Base-by-base conservation (phyloP, 768 basidiomycete genomes). In the Suillus sp. region DNA sequence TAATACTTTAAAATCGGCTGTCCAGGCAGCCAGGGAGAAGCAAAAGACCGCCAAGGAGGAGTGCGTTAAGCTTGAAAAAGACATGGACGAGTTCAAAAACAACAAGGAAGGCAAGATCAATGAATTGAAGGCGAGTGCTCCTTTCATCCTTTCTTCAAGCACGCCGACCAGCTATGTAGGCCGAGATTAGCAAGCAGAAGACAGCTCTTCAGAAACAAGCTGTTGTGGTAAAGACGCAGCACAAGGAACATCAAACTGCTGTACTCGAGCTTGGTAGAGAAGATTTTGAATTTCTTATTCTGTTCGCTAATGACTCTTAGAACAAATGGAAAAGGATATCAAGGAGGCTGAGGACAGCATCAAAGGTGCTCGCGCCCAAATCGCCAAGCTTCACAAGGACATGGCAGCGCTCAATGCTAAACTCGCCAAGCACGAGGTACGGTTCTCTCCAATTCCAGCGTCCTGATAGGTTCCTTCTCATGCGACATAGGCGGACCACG, bases 11-110 rank as follows among this genome's bases (percentile, higher is more conserved):
- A 79, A 83, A 48, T 72, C 73, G 22, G 84, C 86, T 1, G 77
- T 92, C n/a, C 76, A 87, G 65, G 77, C 78, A 0, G 88, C 93
- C 6, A 86, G 88, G 72, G 81, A 88, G 61, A 93, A 93, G 71
- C 92, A 96, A 74, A 85, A 84, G 70, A 81, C 77, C 8, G 93
- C 94, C 0, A 79, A 88, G 56, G 87, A 81, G 0, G 95, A 98
- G 64, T 85, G 86, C 73, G 88, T 88, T 78, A 92, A 90, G 70
- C 86, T 99, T 27, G 94, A 99, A 77, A 90, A 90, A 69, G 97
- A 99, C 73, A 99, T 99, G 95, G 86, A 86, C 61, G 97, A 99
- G 79, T 98, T 99, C 82, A 96, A 97, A 80, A 91, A 96, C 77
- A 96, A 99, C 79, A 97, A 97, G 74, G 97, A 98, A 58, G 94